Evolutionary conservation across 1,284 basidiomycete genomes (phyloP).

Genomic region (Pseudozyma hubeiensis): DNA sequence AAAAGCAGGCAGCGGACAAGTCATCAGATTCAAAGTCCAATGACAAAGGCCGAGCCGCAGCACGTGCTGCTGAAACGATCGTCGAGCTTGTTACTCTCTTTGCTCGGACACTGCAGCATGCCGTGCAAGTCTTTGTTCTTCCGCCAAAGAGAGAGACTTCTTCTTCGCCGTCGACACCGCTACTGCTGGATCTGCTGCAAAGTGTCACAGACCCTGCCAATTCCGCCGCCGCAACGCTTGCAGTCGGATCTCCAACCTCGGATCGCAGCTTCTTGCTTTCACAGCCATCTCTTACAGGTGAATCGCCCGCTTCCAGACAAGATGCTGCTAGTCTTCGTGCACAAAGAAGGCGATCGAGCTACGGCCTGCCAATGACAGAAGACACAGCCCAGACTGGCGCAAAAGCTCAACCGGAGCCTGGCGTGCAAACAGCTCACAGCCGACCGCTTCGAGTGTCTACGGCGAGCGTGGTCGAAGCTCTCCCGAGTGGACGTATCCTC

Average conservation of each 20-base stretch:
- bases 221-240: neutral
- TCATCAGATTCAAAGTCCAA: neutral
- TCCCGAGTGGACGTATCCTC: slow-evolving; percentile 41
- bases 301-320: slow-evolving; percentile 12
- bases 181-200: slow-evolving; percentile 22
- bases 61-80: slow-evolving; percentile 30
- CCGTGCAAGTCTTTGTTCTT: slow-evolving; percentile 32
- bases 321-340: slow-evolving; percentile 33
- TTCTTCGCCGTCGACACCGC: slow-evolving; percentile 4
- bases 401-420: neutral
- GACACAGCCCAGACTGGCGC: neutral
- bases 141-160: slow-evolving; percentile 5
- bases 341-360: slow-evolving; percentile 25
- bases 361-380: slow-evolving; percentile 21
- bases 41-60: slow-evolving; percentile 13
- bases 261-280: slow-evolving; percentile 21
- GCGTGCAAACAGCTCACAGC: neutral
- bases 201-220: slow-evolving; percentile 23
- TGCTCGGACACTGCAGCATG: slow-evolving; percentile 42
- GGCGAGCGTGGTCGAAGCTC: slow-evolving; percentile 18
- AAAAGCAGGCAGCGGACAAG: neutral
- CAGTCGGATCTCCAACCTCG: slow-evolving; percentile 15
- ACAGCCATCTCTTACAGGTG: slow-evolving; percentile 1
- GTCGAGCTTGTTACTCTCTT: slow-evolving; percentile 28
- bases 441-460: slow-evolving; percentile 32